These are phyloP conservation scores for Russula sp. DNA, from an alignment of 768 basidiomycete species.

Conservation along the genomic window DNA sequence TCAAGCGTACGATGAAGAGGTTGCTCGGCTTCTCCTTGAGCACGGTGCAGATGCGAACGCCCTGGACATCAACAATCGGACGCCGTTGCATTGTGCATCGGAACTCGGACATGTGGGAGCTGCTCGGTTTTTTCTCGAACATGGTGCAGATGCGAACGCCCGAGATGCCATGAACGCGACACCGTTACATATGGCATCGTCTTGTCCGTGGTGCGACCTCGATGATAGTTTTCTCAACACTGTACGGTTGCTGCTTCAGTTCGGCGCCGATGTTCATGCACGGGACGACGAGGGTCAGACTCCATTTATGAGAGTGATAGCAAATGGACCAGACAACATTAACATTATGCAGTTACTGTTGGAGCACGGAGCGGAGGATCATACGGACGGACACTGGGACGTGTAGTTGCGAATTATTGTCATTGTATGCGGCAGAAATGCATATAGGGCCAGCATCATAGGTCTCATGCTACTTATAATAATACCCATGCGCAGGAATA, in stretches of 20 bases:
- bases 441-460: not conserved
- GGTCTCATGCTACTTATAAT: too few species aligned
- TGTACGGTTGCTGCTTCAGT: not conserved
- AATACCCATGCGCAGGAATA: too few species aligned
- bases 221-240: too few species aligned
- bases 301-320: not conserved
- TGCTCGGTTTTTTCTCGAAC: too few species aligned
- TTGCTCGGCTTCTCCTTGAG: not conserved
- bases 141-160: too few species aligned
- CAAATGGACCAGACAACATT: fast-evolving
- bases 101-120: not conserved
- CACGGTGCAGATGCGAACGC: not conserved
- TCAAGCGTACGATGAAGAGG: not conserved
- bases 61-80: not conserved
- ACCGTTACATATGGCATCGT: too few species aligned
- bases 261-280: not conserved
- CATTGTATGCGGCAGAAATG: not conserved
- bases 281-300: not conserved
- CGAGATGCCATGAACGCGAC: too few species aligned
- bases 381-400: too few species aligned
- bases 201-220: too few species aligned
- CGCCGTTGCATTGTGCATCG: not conserved
- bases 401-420: not conserved
- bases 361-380: not conserved
- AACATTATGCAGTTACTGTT: not conserved